Evolutionary conservation across 345 rosid species (phyloP).

Genomic region (Melastoma malabathricum): DNA sequence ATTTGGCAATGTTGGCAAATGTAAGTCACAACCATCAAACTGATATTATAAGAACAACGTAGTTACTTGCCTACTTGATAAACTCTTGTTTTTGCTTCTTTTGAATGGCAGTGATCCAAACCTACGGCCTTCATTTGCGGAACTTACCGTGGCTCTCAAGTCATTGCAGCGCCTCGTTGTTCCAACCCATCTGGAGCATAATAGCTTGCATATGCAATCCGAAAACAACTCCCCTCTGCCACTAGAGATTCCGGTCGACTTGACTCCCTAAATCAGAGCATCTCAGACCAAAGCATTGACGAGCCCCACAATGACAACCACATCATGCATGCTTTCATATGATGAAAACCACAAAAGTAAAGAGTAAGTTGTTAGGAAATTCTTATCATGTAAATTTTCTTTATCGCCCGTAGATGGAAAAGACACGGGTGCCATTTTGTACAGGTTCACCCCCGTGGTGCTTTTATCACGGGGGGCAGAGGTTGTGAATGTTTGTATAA

Average conservation of each 20-base stretch:
- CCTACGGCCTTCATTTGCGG: conserved; percentile 76
- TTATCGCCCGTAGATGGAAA: conserved; percentile 8
- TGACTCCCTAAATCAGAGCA: conserved; percentile 30
- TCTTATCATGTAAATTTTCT: conserved; percentile 7
- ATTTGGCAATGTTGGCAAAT: conserved; percentile 94
- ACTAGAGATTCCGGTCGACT: conserved; percentile 45
- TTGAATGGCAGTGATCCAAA: conserved; percentile 61
- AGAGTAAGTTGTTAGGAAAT: not conserved
- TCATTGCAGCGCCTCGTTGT: conserved; percentile 68
- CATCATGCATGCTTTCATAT: too few relatives aligned
- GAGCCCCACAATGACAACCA: too few relatives aligned
- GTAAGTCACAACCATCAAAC: conserved; percentile 27
- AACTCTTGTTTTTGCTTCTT: not conserved
- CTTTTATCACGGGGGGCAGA: not conserved
- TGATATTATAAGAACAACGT: too few relatives aligned
- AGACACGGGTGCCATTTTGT: conserved; percentile 13
- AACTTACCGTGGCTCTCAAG: conserved; percentile 57
- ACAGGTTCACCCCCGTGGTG: conserved; percentile 17
- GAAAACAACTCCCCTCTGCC: conserved; percentile 25
- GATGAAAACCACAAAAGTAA: not conserved
- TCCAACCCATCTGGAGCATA: conserved; percentile 43
- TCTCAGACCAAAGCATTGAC: too few relatives aligned
- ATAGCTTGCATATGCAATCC: conserved; percentile 32
- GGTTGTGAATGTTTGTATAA: conserved; percentile 10
- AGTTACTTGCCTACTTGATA: not conserved